These are phyloP conservation scores for Neurospora sp. DNA, from an alignment of 2,329 filamentous ascomycete genomes.

Conservation along the genomic window DNA sequence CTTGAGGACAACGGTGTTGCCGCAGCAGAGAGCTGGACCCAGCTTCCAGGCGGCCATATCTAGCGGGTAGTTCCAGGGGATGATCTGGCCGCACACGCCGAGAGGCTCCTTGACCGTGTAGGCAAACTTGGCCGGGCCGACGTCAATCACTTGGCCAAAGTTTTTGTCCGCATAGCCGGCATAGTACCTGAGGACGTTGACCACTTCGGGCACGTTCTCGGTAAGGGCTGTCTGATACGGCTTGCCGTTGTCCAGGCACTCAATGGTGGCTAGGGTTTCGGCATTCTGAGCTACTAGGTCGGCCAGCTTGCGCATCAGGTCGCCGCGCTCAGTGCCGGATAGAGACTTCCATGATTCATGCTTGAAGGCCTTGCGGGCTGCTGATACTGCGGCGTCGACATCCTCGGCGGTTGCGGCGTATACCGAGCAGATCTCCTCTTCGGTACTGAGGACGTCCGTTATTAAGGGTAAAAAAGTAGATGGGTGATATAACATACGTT, in stretches of 20 bases:
- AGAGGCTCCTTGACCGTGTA: slow-evolving; percentile 70
- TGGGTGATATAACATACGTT: slow-evolving; percentile 36
- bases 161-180: slow-evolving; percentile 74
- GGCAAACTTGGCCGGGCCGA: slow-evolving; percentile 58
- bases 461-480: not conserved
- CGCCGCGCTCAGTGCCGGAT: slow-evolving; percentile 56
- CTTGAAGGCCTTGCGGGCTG: slow-evolving; percentile 59
- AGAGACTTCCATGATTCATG: slow-evolving; percentile 58
- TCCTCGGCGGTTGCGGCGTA: slow-evolving; percentile 57
- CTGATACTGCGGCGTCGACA: slow-evolving; percentile 58
- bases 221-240: slow-evolving; percentile 56
- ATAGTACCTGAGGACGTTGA: slow-evolving; percentile 57
- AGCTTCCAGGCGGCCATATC: slow-evolving; percentile 70
- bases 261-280: slow-evolving; percentile 38
- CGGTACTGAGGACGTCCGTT: slow-evolving; percentile 28
- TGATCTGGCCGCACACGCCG: slow-evolving; percentile 67
- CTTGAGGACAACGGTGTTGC: slow-evolving; percentile 55
- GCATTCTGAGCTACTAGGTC: slow-evolving; percentile 57
- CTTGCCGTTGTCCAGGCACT: slow-evolving; percentile 77
- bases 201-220: slow-evolving; percentile 46
- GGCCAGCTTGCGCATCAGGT: slow-evolving; percentile 59
- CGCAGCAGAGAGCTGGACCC: slow-evolving; percentile 56
- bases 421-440: slow-evolving; percentile 60
- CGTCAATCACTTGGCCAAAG: slow-evolving; percentile 67
- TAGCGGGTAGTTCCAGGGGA: slow-evolving; percentile 75